Evolutionary conservation across 495 filamentous ascomycete species (phyloP).

Genomic region (Penicillium odoratum): DNA sequence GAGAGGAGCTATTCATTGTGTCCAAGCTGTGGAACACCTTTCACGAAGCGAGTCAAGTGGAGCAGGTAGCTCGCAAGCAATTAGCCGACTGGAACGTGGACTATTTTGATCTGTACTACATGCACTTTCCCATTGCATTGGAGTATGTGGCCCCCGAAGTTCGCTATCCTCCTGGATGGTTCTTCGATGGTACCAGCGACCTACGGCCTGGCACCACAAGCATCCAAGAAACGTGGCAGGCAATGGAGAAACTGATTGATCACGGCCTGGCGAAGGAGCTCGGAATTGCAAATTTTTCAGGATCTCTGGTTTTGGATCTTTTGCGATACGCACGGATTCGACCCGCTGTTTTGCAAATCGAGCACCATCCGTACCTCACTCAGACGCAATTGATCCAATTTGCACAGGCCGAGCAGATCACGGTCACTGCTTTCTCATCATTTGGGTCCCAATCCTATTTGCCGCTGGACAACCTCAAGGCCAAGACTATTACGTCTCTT

Average conservation of each 20-base stretch:
- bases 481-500: conserved; percentile 61
- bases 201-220: conserved; percentile 57
- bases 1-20: conserved; percentile 86
- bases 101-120: conserved; percentile 82
- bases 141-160: conserved; percentile 75
- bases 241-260: conserved; percentile 74
- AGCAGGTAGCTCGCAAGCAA: conserved; percentile 71
- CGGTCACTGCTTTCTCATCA: conserved; percentile 82
- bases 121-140: conserved; percentile 80
- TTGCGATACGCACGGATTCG: conserved; percentile 74
- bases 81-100: conserved; percentile 78
- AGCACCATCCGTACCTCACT: conserved; percentile 90
- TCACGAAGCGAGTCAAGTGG: conserved; percentile 72
- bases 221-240: conserved; percentile 80
- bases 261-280: conserved; percentile 70
- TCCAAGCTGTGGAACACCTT: conserved; percentile 93
- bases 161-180: conserved; percentile 80
- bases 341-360: conserved; percentile 82
- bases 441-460: conserved; percentile 81
- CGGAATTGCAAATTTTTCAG: conserved; percentile 85
- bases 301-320: conserved; percentile 74
- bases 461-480: conserved; percentile 62
- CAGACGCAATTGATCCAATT: conserved; percentile 72
- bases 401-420: conserved; percentile 67
- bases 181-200: conserved; percentile 54